Percentiles rank a stretch among this genome's conserved stretches.
phyloP scores from a whole-genome alignment of 768 basidiomycete genomes.

The Lactarius tabidus region DNA sequence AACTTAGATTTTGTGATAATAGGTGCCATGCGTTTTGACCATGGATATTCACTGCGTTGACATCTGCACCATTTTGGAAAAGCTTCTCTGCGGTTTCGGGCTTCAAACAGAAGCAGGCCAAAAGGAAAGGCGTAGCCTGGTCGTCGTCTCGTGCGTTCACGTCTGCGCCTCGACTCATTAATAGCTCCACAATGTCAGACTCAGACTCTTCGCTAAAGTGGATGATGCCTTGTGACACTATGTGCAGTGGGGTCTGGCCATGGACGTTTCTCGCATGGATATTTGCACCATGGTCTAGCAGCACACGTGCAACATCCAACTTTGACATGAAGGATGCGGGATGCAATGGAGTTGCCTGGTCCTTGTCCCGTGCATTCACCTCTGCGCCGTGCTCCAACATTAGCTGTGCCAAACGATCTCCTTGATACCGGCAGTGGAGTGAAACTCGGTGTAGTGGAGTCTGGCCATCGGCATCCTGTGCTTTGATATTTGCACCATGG shows the following conservation, averaged over 20 bases:
- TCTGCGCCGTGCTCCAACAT: neutral
- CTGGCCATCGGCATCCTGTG: neutral
- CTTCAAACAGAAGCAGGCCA: neutral
- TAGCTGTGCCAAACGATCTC: no score
- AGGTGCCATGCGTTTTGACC: neutral
- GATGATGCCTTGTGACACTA: neutral
- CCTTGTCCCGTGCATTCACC: neutral
- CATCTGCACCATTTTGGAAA: neutral
- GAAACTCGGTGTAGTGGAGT: neutral
- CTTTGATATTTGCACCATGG: neutral
- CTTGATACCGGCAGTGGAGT: no score
- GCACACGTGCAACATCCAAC: neutral
- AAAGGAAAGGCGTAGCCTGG: neutral
- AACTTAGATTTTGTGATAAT: no score
- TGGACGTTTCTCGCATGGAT: neutral
- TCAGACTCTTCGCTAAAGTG: no score
- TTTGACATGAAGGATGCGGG: rapidly evolving
- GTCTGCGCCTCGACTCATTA: neutral
- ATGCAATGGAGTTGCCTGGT: neutral
- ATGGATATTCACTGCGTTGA: neutral
- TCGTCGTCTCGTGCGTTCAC: neutral
- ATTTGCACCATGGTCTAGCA: neutral
- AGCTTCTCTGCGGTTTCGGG: neutral
- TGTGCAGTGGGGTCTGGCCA: neutral
- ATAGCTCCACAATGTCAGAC: neutral